phyloP scores from a whole-genome alignment of 495 filamentous ascomycete genomes.

The Aspergillus sclerotiicarbonarius region DNA sequence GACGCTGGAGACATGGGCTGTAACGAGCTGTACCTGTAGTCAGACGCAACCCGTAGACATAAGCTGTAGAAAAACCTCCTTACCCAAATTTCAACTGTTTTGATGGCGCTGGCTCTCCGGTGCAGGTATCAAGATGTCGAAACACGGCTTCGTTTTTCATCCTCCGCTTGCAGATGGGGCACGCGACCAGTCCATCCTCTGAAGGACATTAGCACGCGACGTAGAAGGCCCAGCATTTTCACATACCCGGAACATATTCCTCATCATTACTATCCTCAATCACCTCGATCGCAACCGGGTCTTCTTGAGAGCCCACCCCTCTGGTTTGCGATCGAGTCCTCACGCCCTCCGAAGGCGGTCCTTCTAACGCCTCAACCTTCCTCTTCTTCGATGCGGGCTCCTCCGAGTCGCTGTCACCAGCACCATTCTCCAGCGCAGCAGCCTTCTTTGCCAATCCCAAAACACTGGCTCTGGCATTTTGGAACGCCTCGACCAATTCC shows the following conservation, averaged over 20 bases:
- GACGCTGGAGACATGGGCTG: constrained; percentile 16
- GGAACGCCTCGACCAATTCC: constrained; percentile 80
- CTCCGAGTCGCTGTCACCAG: constrained; percentile 14
- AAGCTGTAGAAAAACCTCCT: constrained; percentile 3
- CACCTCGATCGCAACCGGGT: constrained; percentile 21
- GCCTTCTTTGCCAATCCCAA: constrained; percentile 58
- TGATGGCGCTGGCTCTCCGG: constrained; percentile 20
- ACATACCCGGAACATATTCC: constrained; percentile 34
- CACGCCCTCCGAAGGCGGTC: constrained; percentile 28
- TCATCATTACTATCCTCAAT: constrained; percentile 44
- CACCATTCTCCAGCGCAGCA: constrained; percentile 18
- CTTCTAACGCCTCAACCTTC: constrained; percentile 36
- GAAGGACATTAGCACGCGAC: constrained; percentile 5
- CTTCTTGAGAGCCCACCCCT: constrained; percentile 17
- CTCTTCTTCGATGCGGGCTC: constrained; percentile 41
- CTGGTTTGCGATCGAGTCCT: constrained; percentile 41
- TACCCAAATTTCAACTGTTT: constrained; percentile 33
- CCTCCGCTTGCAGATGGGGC: constrained; percentile 72
- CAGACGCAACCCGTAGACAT: neutral
- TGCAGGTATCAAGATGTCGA: constrained; percentile 69
- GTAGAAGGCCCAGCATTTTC: neutral
- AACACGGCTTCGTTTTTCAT: constrained; percentile 79
- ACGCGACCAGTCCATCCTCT: constrained; percentile 75
- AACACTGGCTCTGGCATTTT: constrained; percentile 57
- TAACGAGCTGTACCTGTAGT: constrained; percentile 22